Base-by-base conservation (phyloP, 1,139 yeast genomes). In the Scheffersomyces stambukii region DNA sequence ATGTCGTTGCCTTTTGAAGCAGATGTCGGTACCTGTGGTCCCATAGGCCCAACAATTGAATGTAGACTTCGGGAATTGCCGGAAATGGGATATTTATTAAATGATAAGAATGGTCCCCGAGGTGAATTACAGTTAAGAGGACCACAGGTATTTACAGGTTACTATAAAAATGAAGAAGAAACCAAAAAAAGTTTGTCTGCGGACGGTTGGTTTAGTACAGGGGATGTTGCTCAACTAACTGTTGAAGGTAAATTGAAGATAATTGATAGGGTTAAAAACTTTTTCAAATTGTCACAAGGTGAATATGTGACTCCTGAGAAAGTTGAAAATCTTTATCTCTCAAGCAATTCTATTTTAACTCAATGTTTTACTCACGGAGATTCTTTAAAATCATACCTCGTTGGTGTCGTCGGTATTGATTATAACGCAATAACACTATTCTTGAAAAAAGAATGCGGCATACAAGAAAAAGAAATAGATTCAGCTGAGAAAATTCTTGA, bases 271-370 rank as follows among this genome's bases (percentile, higher is more conserved):
- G 88, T 81, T 26, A 82, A 82, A 62, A 82, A 82, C 54, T 81
- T 82, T 59, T 82, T 81, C 68, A 82, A 82, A 54, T 65, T 82
- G 44, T 73, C 89, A 1, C 93, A 82, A 54, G 93, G 93, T 36
- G 93, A 82, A 53, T 82, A 82, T 52, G 75, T 82, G 31, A 80
- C 88, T 3, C 89, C 91, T 3, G 93, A 82, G 49, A 77, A 75
- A 52, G 76, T 82, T 38, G 93, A 82, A 48, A 79, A 77, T 46
- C 58, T 61, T 14, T 81, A 81, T 46, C 57, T 78, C 25, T 66
- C 82, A 3, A 54, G 61, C 10, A 69, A 74, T 40, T 68, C 81
- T 5, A 50, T 71, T 13, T 46, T 74, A 15, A 55, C 72, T 7
- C 88, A 81, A 50, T 48, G 75, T 11, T 81, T 69, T 48, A 73